A percentile compares a stretch with the other conserved stretches of the same genome.
Evolutionary conservation across 2,329 filamentous ascomycete species (phyloP).

Genomic region (Aspergillus sp.): DNA sequence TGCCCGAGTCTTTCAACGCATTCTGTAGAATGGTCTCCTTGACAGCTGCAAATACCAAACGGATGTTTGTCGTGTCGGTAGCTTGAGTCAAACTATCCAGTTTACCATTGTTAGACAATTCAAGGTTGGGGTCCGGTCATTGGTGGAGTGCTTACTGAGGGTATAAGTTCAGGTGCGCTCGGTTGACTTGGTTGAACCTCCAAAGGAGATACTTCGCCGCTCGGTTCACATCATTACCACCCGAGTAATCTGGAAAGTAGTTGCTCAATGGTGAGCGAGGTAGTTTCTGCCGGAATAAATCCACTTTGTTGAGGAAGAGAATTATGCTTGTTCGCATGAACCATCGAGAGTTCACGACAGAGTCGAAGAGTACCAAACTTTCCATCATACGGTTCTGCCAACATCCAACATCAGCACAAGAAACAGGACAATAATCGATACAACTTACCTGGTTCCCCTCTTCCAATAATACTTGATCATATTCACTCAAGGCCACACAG

Average conservation of each 20-base stretch:
- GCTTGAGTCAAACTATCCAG: constrained; percentile 84
- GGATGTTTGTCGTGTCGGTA: constrained; percentile 97
- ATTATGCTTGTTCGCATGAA: constrained; percentile 99
- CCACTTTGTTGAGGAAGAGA: constrained; percentile 97
- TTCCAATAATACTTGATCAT: constrained; percentile 94
- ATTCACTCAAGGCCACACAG: constrained; percentile 96
- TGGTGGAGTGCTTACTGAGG: constrained; percentile 74
- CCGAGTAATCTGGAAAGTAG: constrained; percentile 97
- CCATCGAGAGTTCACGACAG: constrained; percentile 97
- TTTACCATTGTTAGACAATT: constrained; percentile 26
- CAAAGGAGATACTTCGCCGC: constrained; percentile 96
- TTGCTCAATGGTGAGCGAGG: constrained; percentile 84
- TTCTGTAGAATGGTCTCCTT: constrained; percentile 99
- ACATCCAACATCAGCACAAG: constrained; percentile 11
- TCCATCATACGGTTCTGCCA: constrained; percentile 99
- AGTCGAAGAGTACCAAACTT: constrained; percentile 92
- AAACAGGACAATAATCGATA: constrained; percentile 8
- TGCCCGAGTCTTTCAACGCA: constrained; percentile 95
- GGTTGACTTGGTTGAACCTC: constrained; percentile 98
- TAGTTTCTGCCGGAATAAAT: constrained; percentile 95
- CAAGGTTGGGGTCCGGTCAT: neutral
- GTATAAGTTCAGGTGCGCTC: constrained; percentile 93
- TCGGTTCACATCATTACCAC: constrained; percentile 95
- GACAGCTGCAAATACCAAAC: constrained; percentile 94
- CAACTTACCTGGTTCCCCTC: constrained; percentile 86